phyloP scores from a whole-genome alignment of 257 asterid genomes.

The Echium plantagineum region DNA sequence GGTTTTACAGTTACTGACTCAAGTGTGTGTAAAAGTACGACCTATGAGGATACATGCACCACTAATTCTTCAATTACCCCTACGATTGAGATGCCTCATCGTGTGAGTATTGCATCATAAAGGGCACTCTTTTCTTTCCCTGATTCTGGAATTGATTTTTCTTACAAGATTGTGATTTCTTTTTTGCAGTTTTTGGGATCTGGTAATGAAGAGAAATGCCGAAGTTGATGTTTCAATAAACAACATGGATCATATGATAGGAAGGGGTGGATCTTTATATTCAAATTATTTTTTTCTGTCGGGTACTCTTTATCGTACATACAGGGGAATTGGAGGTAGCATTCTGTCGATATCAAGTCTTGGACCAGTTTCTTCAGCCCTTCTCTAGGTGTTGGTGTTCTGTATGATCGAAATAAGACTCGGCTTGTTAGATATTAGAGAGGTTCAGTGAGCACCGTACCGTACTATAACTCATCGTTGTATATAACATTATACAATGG shows the following conservation, averaged over 20 bases:
- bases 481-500: too few relatives aligned
- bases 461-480: too few relatives aligned
- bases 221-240: not conserved
- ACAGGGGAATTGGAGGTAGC: too few relatives aligned
- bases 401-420: too few relatives aligned
- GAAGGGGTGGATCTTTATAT: not conserved
- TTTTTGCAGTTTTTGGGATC: not conserved
- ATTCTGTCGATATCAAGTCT: too few relatives aligned
- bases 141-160: not conserved
- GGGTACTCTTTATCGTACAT: too few relatives aligned
- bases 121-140: not conserved
- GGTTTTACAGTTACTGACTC: conserved; percentile 53
- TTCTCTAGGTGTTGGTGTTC: too few relatives aligned
- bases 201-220: not conserved
- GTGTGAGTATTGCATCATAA: conserved; percentile 21
- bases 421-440: too few relatives aligned
- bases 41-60: conserved; percentile 21
- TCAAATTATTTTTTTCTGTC: too few relatives aligned
- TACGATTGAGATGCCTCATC: conserved; percentile 18
- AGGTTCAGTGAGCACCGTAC: too few relatives aligned
- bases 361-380: too few relatives aligned
- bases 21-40: not conserved
- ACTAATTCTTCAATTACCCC: conserved; percentile 5
- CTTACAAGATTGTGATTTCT: not conserved
- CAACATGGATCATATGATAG: not conserved